Conservation (phyloP, 208 protist genomes). For the Wallacemonas sp. region DNA sequence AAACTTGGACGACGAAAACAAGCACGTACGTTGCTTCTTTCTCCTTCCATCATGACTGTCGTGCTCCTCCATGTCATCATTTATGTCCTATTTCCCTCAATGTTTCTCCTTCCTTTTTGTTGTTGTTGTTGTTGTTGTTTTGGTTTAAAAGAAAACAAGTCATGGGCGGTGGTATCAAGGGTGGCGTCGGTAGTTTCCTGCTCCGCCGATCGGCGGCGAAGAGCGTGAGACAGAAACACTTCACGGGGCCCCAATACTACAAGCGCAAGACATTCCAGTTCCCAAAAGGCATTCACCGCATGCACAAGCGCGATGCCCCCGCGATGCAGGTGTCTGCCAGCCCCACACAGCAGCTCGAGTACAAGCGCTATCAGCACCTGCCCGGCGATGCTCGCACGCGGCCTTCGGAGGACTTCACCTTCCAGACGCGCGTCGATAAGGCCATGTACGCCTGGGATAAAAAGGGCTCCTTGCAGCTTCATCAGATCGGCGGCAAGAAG, state of each 20-base stretch:
- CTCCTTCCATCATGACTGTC: too few relatives aligned
- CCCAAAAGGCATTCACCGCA: constrained; percentile 59
- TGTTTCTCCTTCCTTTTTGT: too few relatives aligned
- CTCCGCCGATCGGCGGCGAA: constrained; percentile 65
- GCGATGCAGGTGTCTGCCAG: constrained; percentile 40
- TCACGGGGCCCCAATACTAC: constrained; percentile 78
- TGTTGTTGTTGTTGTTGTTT: too few relatives aligned
- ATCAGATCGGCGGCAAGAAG: constrained; percentile 69
- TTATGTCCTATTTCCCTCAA: too few relatives aligned
- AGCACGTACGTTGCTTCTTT: too few relatives aligned
- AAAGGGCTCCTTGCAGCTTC: constrained; percentile 69
- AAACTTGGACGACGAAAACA: too few relatives aligned
- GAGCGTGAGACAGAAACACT: constrained; percentile 71
- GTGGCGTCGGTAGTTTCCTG: constrained; percentile 78
- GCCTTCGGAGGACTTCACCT: constrained; percentile 75
- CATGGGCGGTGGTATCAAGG: constrained; percentile 69
- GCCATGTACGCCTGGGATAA: constrained; percentile 74
- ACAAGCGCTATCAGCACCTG: constrained; percentile 62
- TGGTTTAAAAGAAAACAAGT: too few relatives aligned
- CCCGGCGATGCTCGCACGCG: constrained; percentile 65
- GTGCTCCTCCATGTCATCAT: too few relatives aligned
- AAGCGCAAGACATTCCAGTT: constrained; percentile 80
- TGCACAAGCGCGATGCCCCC: constrained; percentile 66
- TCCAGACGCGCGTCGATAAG: constrained; percentile 45
- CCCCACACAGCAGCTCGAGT: constrained; percentile 68